Percentiles rank a stretch among this genome's conserved stretches.
Conservation (phyloP, 2,329 filamentous ascomycete genomes). For the Albifimbria verrucaria region DNA sequence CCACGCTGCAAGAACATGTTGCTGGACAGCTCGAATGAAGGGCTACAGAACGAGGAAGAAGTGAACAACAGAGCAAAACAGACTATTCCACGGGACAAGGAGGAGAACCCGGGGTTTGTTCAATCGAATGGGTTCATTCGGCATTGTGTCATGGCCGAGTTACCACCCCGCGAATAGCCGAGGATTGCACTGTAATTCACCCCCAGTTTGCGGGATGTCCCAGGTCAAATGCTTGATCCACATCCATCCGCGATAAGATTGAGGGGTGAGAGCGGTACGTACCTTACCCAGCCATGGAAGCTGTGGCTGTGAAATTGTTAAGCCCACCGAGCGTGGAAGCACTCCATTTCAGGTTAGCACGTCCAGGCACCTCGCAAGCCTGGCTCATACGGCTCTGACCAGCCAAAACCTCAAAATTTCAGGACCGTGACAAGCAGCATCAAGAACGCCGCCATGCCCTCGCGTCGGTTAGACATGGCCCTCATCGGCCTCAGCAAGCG, state of each 20-base stretch:
- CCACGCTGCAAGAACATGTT: conserved; percentile 55
- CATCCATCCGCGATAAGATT: background rate
- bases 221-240: background rate
- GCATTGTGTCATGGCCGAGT: conserved; percentile 28
- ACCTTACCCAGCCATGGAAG: background rate
- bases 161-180: conserved; percentile 35
- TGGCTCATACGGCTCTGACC: too few species aligned
- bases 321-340: too few species aligned
- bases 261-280: background rate
- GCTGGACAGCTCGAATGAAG: conserved; percentile 7
- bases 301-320: too few species aligned
- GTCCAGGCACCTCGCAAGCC: too few species aligned
- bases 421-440: conserved; percentile 7
- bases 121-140: conserved; percentile 29
- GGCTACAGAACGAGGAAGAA: conserved; percentile 8
- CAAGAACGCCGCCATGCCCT: conserved; percentile 22
- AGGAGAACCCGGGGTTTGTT: conserved; percentile 11
- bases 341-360: too few species aligned
- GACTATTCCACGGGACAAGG: conserved; percentile 14
- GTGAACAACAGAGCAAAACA: conserved; percentile 12
- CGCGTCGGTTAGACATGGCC: conserved; percentile 27
- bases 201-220: background rate
- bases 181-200: conserved; percentile 11
- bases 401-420: background rate
- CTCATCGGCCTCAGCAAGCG: conserved; percentile 25